phyloP scores from a whole-genome alignment of 208 protist genomes.

The Angomonas ambiguus region DNA sequence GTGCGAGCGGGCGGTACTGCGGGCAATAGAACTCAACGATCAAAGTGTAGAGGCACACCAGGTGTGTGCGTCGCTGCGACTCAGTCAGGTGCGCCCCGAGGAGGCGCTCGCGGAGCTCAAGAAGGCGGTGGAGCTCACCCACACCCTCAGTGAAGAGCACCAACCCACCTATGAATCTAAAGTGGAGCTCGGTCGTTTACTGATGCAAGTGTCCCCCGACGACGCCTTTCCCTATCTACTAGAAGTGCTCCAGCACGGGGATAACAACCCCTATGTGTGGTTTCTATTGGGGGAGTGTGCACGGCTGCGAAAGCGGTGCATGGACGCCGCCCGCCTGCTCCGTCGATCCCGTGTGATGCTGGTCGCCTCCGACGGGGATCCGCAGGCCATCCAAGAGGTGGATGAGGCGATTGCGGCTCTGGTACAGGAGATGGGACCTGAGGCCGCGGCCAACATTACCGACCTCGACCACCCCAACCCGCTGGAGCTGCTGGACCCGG shows the following conservation, averaged over 20 bases:
- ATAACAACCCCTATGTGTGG: conserved; percentile 92
- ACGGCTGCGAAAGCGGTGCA: conserved; percentile 63
- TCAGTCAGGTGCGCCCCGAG: conserved; percentile 70
- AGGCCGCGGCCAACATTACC: conserved; percentile 54
- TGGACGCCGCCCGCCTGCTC: conserved; percentile 77
- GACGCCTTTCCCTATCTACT: conserved; percentile 80
- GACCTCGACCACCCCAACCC: conserved; percentile 83
- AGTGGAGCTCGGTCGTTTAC: conserved; percentile 82
- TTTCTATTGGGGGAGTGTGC: conserved; percentile 89
- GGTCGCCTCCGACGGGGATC: conserved; percentile 49
- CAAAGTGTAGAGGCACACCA: conserved; percentile 79
- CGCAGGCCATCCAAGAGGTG: conserved; percentile 61
- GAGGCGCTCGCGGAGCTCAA: conserved; percentile 66
- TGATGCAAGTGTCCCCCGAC: conserved; percentile 81
- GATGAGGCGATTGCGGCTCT: conserved; percentile 72
- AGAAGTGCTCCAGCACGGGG: conserved; percentile 83
- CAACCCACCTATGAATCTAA: conserved; percentile 91
- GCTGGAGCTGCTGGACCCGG: conserved; percentile 69
- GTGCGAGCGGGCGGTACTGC: conserved; percentile 64
- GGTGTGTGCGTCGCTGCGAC: conserved; percentile 71
- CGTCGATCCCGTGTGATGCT: conserved; percentile 81
- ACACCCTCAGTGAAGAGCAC: conserved; percentile 75
- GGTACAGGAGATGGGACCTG: conserved; percentile 83
- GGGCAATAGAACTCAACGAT: conserved; percentile 44
- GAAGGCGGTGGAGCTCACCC: conserved; percentile 70